Conservation (phyloP, 2,329 filamentous ascomycete species). For the Pseudogymnoascus sp. region DNA sequence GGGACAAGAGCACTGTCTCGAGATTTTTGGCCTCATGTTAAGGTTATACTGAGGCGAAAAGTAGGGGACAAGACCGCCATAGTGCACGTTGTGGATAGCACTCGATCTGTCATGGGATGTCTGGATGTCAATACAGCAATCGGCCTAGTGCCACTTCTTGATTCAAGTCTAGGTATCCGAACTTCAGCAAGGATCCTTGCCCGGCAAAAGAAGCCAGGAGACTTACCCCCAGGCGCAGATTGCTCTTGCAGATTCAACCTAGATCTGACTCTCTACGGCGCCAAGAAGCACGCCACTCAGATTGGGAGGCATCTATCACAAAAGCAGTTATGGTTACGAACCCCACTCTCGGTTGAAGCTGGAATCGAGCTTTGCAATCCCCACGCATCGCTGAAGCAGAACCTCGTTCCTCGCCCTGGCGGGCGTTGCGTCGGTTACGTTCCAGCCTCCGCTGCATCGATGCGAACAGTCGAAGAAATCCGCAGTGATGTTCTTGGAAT, state of each 20-base stretch:
- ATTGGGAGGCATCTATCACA: constrained; percentile 62
- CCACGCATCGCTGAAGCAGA: constrained; percentile 37
- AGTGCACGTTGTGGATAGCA: constrained; percentile 68
- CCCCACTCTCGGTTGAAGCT: constrained; percentile 55
- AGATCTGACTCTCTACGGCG: constrained; percentile 72
- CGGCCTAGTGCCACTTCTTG: constrained; percentile 64
- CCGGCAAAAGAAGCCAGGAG: constrained; percentile 53
- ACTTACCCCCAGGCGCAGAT: constrained; percentile 49
- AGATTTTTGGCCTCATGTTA: constrained; percentile 63
- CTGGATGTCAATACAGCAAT: constrained; percentile 59
- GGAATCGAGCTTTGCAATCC: constrained; percentile 71
- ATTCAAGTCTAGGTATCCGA: constrained; percentile 57
- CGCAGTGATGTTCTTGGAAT: constrained; percentile 75
- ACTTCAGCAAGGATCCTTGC: constrained; percentile 63
- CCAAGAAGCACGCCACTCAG: constrained; percentile 51
- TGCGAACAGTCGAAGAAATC: constrained; percentile 74
- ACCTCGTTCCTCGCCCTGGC: constrained; percentile 21
- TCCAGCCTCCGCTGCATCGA: constrained; percentile 27
- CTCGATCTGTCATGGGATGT: constrained; percentile 62
- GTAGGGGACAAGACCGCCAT: constrained; percentile 45
- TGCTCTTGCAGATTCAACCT: constrained; percentile 55
- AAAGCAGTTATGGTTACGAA: constrained; percentile 57
- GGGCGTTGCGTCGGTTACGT: constrained; percentile 28
- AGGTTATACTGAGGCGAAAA: constrained; percentile 57
- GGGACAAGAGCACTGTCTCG: constrained; percentile 48